Evolutionary conservation across 805 yeast genomes (phyloP).

Genomic region (Candida palmyrensis): DNA sequence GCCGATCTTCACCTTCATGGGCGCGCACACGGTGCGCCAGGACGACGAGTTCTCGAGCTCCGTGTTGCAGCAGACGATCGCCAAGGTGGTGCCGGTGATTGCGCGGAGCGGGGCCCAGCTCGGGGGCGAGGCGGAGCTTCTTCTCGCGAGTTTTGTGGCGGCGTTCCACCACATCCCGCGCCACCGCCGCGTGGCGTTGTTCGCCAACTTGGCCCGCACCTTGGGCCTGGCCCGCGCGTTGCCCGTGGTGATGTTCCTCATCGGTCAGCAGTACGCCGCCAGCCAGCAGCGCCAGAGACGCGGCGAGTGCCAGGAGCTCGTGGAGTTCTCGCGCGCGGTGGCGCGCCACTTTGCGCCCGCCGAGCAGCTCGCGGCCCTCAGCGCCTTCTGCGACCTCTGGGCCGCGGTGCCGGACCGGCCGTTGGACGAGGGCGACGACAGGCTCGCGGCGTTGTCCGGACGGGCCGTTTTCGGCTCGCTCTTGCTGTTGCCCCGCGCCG

Average conservation of each 20-base stretch:
- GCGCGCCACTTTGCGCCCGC: slow-evolving; percentile 60
- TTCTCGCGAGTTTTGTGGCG: slow-evolving; percentile 84
- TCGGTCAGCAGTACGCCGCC: slow-evolving; percentile 67
- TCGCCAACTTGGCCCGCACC: slow-evolving; percentile 71
- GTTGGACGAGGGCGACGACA: slow-evolving; percentile 34
- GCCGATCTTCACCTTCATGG: slow-evolving; percentile 99
- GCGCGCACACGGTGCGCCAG: slow-evolving; percentile 93
- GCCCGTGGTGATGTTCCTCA: slow-evolving; percentile 67
- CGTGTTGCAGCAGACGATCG: slow-evolving; percentile 87
- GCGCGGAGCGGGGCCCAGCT: slow-evolving; percentile 41
- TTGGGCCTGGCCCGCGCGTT: slow-evolving; percentile 64
- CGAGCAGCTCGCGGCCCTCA: slow-evolving; percentile 60
- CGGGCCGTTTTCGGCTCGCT: slow-evolving; percentile 63
- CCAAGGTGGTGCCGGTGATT: slow-evolving; percentile 87
- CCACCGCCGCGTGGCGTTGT: slow-evolving; percentile 87
- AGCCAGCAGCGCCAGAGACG: slow-evolving; percentile 47
- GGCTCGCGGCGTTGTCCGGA: slow-evolving; percentile 33
- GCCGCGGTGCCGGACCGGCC: slow-evolving; percentile 38
- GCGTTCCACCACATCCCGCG: slow-evolving; percentile 96
- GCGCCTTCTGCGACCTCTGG: slow-evolving; percentile 50
- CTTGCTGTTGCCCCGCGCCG: slow-evolving; percentile 44
- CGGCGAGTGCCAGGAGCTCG: slow-evolving; percentile 60
- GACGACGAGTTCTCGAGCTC: slow-evolving; percentile 93
- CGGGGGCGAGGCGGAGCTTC: slow-evolving; percentile 68
- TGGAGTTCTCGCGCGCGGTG: slow-evolving; percentile 71